phyloP scores from a whole-genome alignment of 768 basidiomycete species.

The Suillus placidus region DNA sequence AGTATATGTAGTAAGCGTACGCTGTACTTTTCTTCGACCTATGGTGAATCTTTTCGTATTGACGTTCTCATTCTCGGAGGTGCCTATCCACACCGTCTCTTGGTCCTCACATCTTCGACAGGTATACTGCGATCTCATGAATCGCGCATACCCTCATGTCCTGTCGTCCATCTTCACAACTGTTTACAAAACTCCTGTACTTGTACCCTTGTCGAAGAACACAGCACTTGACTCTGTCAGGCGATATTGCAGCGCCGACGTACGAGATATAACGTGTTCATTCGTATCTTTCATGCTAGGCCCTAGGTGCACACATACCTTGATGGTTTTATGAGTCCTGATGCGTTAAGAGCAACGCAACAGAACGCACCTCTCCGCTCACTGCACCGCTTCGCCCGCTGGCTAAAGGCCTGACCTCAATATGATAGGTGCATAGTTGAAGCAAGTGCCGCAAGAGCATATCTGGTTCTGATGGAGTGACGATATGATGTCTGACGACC shows the following conservation, averaged over 20 bases:
- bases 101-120: neutral
- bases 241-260: constrained; percentile 67
- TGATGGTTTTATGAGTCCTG: neutral
- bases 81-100: neutral
- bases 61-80: neutral
- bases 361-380: constrained; percentile 65
- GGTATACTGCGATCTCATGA: neutral
- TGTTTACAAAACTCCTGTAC: constrained; percentile 60
- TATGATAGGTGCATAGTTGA: constrained; percentile 66
- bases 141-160: neutral
- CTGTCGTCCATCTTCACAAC: neutral
- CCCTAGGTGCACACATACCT: constrained; percentile 69
- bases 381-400: constrained; percentile 80
- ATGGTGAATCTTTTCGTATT: neutral
- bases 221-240: constrained; percentile 64
- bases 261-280: constrained; percentile 49
- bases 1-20: neutral
- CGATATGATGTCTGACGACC: constrained; percentile 65
- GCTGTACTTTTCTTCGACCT: neutral
- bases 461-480: constrained; percentile 57
- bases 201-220: constrained; percentile 77
- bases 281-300: constrained; percentile 38
- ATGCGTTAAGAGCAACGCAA: constrained; percentile 1
- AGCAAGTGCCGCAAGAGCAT: constrained; percentile 59
- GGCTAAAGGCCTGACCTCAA: constrained; percentile 71